phyloP scores from a whole-genome alignment of 192 early-diverging fungal species.

The Polychytrium aggregatum region DNA sequence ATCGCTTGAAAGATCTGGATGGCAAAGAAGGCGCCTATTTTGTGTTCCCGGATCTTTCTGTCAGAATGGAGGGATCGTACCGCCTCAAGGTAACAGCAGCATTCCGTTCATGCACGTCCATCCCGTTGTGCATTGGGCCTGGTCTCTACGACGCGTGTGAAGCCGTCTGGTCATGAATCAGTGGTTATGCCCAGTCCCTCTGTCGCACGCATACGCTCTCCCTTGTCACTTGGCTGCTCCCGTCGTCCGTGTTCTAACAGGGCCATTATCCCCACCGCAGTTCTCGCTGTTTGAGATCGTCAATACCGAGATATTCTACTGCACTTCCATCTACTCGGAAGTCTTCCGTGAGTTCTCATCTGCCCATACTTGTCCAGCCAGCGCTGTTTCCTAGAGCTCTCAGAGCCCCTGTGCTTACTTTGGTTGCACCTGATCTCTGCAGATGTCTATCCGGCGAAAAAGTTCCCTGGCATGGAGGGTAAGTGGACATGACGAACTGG shows the following conservation, averaged over 20 bases:
- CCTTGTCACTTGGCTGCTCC: neutral
- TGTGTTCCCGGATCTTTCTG: constrained; percentile 91
- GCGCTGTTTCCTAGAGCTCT: too few species aligned
- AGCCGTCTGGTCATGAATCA: neutral
- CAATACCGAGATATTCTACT: constrained; percentile 75
- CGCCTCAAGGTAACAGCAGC: constrained; percentile 31
- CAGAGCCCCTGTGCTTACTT: too few species aligned
- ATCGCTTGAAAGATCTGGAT: constrained; percentile 79
- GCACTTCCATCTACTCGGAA: constrained; percentile 76
- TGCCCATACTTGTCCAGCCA: too few species aligned
- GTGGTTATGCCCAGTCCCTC: neutral
- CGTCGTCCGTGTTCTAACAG: neutral
- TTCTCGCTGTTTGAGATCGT: constrained; percentile 85
- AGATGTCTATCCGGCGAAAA: constrained; percentile 84
- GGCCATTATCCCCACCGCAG: constrained; percentile 9
- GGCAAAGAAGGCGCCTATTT: constrained; percentile 88
- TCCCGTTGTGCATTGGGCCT: too few species aligned
- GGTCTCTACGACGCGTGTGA: too few species aligned
- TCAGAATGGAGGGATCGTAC: constrained; percentile 79
- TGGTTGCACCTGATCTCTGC: too few species aligned
- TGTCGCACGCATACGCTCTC: neutral
- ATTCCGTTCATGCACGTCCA: too few species aligned
- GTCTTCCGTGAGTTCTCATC: constrained; percentile 48
- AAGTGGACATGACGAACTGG: neutral
- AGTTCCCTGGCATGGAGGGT: constrained; percentile 92